Evolutionary conservation across 2,329 filamentous ascomycete species (phyloP).

Genomic region (Cadophora malorum): DNA sequence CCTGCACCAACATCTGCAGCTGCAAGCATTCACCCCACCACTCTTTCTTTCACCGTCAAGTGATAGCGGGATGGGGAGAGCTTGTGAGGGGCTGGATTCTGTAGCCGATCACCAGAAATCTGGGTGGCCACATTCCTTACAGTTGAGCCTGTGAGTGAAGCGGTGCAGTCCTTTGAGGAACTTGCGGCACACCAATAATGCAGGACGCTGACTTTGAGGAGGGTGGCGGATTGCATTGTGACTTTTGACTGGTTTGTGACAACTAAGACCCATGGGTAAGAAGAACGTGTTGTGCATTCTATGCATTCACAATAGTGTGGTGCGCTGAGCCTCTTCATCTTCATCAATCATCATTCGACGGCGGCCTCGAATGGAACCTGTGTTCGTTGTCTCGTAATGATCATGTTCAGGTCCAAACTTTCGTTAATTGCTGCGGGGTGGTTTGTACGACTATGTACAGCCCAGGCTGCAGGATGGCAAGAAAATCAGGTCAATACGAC

Average conservation of each 20-base stretch:
- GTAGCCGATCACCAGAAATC: neutral
- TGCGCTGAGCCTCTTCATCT: slow-evolving; percentile 29
- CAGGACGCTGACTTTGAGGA: slow-evolving; percentile 12
- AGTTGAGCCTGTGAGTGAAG: neutral
- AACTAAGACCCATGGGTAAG: slow-evolving; percentile 8
- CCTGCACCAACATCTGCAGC: slow-evolving; percentile 3
- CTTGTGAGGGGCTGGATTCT: neutral
- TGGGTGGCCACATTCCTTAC: slow-evolving; percentile 8
- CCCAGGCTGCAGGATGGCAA: slow-evolving; percentile 58
- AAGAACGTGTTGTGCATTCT: slow-evolving; percentile 19
- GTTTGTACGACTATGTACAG: slow-evolving; percentile 43
- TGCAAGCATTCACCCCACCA: slow-evolving; percentile 11
- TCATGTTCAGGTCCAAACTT: slow-evolving; percentile 31
- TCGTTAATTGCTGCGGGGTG: slow-evolving; percentile 26
- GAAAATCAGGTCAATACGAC: slow-evolving; percentile 59
- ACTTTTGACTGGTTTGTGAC: slow-evolving; percentile 1
- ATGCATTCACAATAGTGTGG: slow-evolving; percentile 5
- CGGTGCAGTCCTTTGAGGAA: slow-evolving; percentile 1
- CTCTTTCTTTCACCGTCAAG: slow-evolving; percentile 7
- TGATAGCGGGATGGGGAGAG: neutral
- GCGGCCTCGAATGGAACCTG: neutral
- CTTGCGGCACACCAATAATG: slow-evolving; percentile 14
- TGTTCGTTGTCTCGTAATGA: slow-evolving; percentile 16
- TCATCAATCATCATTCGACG: slow-evolving; percentile 20
- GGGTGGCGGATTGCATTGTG: slow-evolving; percentile 16